Base-by-base conservation (phyloP, 2,329 filamentous ascomycete species). In the Xylogone sp. region DNA sequence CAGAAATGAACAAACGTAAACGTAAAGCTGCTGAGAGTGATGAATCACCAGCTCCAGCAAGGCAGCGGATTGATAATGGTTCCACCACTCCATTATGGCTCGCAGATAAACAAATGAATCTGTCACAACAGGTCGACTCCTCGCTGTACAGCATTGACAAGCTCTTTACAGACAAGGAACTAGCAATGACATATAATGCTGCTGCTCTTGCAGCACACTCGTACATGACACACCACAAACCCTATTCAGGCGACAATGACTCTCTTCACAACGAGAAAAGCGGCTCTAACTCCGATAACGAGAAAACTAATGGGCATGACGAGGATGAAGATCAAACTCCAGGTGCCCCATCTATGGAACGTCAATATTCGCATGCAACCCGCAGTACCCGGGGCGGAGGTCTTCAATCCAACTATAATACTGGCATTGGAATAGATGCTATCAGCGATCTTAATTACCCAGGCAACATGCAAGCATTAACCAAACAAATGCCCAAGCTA, bases 101-200 rank as follows among this genome's bases (percentile, higher is more conserved):
- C 62, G 79, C 75, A 47, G 83, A 86, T 58, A 78, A 81, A 62
- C 71, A 52, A 70, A 73, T 50, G 71, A 78, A 52, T 19, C 34
- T 39, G 13, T 50, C 57, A 51, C 79, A 79, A 63, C 77, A 82
- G 60, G 76, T 79, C 19, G 82, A 69, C 19, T 62, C 80, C 8
- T 77, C 81, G 0, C 69, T 83, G 1, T 86, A 84, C 65, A 86
- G 79, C 63, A 79, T 87, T 53, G 83, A 87, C 60, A 86, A 86
- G 70, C 76, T 87, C 34, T 87, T 87, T 47, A 87, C 83, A 0
- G 84, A 87, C 59, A 86, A 84, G 67, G 84, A 87, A 68, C 74
- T 87, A 24, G 76, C 79, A 3, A 77, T 87, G 72, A 81, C 81
- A 22, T 86, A 86, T 65, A 86, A 85, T 54, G 70, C 74, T 3